phyloP scores from a whole-genome alignment of 805 yeast genomes.

The Barnettozyma botsteinii region DNA sequence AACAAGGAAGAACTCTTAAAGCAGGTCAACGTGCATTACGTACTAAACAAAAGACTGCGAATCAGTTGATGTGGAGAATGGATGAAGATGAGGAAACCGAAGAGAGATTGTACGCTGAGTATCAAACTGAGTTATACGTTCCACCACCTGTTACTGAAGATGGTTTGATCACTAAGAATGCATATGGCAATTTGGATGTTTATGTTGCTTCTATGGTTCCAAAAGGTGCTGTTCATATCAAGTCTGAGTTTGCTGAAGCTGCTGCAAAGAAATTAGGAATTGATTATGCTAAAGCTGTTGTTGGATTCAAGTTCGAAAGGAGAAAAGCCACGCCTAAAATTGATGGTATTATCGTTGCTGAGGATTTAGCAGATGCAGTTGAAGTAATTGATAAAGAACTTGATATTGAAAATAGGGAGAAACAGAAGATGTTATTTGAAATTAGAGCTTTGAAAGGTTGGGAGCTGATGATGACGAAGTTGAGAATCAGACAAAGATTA shows the following conservation, averaged over 20 bases:
- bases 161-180: slow-evolving; percentile 69
- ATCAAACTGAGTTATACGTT: slow-evolving; percentile 64
- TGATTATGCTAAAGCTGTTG: slow-evolving; percentile 84
- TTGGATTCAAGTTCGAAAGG: slow-evolving; percentile 71
- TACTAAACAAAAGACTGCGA: slow-evolving; percentile 29
- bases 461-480: slow-evolving; percentile 39
- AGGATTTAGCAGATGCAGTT: slow-evolving; percentile 56
- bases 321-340: slow-evolving; percentile 53
- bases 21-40: slow-evolving; percentile 65
- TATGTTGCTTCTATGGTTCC: slow-evolving; percentile 82
- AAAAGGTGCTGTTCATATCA: slow-evolving; percentile 59
- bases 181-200: slow-evolving; percentile 79
- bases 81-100: slow-evolving; percentile 41
- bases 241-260: slow-evolving; percentile 46
- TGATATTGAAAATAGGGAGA: slow-evolving; percentile 36
- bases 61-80: slow-evolving; percentile 19
- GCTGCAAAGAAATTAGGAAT: slow-evolving; percentile 70
- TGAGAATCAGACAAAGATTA: slow-evolving; percentile 37
- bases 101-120: slow-evolving; percentile 65
- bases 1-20: slow-evolving; percentile 69
- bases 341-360: slow-evolving; percentile 72
- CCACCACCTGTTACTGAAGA: slow-evolving; percentile 52
- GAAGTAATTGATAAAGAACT: slow-evolving; percentile 43
- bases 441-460: slow-evolving; percentile 43
- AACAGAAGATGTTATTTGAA: slow-evolving; percentile 38